These are phyloP conservation scores for Alternaria burnsii DNA, from an alignment of 2,329 filamentous ascomycete species.

Conservation along the genomic window DNA sequence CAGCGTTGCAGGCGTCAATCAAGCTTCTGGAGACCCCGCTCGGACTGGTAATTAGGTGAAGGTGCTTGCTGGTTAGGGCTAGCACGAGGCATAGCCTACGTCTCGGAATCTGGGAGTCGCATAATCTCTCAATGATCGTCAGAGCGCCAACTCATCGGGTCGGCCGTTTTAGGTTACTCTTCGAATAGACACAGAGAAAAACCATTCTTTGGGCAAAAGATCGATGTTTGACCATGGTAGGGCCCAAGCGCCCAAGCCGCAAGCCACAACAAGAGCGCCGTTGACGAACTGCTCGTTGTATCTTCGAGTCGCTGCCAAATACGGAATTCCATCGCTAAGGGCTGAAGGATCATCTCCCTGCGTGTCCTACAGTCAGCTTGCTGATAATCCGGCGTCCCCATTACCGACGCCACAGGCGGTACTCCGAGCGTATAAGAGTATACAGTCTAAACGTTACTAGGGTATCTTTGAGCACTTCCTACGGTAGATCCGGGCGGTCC, in stretches of 20 bases:
- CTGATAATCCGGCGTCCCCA: constrained; percentile 31
- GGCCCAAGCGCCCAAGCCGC: constrained; percentile 15
- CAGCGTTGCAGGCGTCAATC: constrained; percentile 26
- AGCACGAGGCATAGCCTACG: constrained; percentile 31
- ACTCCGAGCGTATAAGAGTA: constrained; percentile 21
- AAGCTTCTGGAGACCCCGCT: constrained; percentile 37
- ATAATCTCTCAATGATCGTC: constrained; percentile 30
- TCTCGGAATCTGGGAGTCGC: constrained; percentile 31
- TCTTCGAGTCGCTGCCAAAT: not conserved
- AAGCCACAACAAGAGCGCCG: constrained; percentile 17
- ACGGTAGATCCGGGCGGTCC: constrained; percentile 9
- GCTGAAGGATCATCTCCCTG: constrained; percentile 26
- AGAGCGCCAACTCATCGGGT: constrained; percentile 27
- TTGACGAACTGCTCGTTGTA: constrained; percentile 12
- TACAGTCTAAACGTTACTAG: constrained; percentile 16
- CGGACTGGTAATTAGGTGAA: constrained; percentile 28
- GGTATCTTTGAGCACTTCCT: constrained; percentile 16
- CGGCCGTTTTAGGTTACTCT: constrained; percentile 30
- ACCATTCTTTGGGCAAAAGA: constrained; percentile 20
- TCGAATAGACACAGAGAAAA: constrained; percentile 26
- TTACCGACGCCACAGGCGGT: constrained; percentile 28
- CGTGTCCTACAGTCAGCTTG: constrained; percentile 25
- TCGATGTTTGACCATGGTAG: constrained; percentile 27
- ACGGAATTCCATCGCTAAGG: constrained; percentile 1
- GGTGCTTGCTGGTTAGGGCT: constrained; percentile 34